Evolutionary conservation across 176 grass and related monocot genomes (phyloP).

Genomic region (Rhynchospora pubera): DNA sequence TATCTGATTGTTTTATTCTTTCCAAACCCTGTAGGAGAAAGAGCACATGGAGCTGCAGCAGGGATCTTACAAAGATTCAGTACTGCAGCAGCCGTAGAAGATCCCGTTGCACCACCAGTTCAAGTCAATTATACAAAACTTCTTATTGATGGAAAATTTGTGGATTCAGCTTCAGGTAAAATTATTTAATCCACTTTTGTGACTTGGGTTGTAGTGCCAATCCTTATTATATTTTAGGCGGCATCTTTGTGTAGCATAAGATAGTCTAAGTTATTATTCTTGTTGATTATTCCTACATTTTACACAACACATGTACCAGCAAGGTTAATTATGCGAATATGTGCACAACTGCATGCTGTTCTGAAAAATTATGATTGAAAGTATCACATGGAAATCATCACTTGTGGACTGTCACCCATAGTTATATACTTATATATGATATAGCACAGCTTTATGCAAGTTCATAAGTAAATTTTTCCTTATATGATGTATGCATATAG

Average conservation of each 20-base stretch:
- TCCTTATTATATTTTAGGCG: background rate
- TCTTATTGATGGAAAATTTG: constrained; percentile 78
- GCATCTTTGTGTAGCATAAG: background rate
- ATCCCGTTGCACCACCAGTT: constrained; percentile 58
- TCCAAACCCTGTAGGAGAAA: constrained; percentile 22
- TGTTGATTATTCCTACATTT: background rate
- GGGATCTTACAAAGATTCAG: constrained; percentile 38
- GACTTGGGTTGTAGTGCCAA: background rate
- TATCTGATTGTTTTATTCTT: constrained; percentile 9
- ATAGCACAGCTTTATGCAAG: background rate
- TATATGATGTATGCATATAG: too few relatives aligned
- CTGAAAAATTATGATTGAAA: background rate
- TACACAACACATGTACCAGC: background rate
- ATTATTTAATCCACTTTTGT: background rate
- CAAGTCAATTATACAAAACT: constrained; percentile 72
- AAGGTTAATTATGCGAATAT: background rate
- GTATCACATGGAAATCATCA: background rate
- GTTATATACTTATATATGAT: background rate
- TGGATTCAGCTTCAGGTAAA: constrained; percentile 80
- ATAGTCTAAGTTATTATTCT: background rate
- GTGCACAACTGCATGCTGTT: too few relatives aligned
- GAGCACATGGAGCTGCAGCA: constrained; percentile 29
- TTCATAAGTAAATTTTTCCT: too few relatives aligned
- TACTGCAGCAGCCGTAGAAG: constrained; percentile 38
- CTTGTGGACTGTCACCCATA: background rate